Conservation (phyloP, 2,329 filamentous ascomycete species). For the Aspergillus viridinutans region DNA sequence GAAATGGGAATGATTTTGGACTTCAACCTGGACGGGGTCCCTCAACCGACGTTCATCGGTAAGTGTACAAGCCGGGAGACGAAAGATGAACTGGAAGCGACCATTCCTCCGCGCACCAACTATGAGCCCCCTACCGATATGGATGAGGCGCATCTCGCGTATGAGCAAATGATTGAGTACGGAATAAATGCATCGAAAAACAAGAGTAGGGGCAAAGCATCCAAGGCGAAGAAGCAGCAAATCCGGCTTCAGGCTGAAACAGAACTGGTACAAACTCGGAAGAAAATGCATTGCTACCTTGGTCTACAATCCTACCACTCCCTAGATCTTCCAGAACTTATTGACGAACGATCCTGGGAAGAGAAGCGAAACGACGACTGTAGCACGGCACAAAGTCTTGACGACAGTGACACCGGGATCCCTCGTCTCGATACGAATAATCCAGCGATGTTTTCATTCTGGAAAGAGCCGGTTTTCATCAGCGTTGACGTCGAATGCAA, state of each 20-base stretch:
- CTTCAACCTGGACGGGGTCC: slow-evolving; percentile 59
- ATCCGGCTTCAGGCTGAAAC: slow-evolving; percentile 50
- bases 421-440: slow-evolving; percentile 44
- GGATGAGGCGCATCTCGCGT: slow-evolving; percentile 13
- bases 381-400: slow-evolving; percentile 6
- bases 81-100: slow-evolving; percentile 33
- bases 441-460: slow-evolving; percentile 45
- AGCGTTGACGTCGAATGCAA: slow-evolving; percentile 79
- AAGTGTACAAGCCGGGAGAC: slow-evolving; percentile 47
- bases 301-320: slow-evolving; percentile 55
- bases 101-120: slow-evolving; percentile 23
- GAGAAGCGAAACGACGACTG: slow-evolving; percentile 15
- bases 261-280: slow-evolving; percentile 53
- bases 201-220: slow-evolving; percentile 40
- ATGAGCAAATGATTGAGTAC: slow-evolving; percentile 49
- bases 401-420: background rate
- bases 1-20: slow-evolving; percentile 55
- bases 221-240: slow-evolving; percentile 48
- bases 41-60: slow-evolving; percentile 65
- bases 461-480: slow-evolving; percentile 64
- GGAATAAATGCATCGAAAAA: slow-evolving; percentile 49
- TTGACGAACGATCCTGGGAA: slow-evolving; percentile 18
- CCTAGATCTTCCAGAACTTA: slow-evolving; percentile 6
- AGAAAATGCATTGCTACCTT: slow-evolving; percentile 65
- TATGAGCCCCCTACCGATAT: background rate